Evolutionary conservation across 208 protist species (phyloP).

Genomic region (Naegleria gruberi): DNA sequence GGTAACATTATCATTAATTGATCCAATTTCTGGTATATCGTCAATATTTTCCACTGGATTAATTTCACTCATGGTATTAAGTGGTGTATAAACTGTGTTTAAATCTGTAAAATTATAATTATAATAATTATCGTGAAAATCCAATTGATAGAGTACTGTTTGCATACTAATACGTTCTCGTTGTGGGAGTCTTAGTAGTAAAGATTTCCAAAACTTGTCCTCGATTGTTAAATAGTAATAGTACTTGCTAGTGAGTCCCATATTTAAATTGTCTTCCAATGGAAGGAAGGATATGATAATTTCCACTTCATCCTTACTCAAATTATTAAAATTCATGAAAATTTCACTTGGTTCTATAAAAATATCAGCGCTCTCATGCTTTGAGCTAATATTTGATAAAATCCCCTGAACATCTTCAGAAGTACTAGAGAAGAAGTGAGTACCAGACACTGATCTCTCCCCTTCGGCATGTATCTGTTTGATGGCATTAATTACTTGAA

Average conservation of each 20-base stretch:
- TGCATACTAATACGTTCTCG: not conserved
- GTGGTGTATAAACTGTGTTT: not conserved
- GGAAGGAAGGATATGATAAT: not conserved
- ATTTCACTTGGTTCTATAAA: not conserved
- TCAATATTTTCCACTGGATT: not conserved
- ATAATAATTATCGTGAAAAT: not conserved
- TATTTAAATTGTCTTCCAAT: not conserved
- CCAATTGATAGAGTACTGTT: not conserved
- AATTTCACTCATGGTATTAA: not conserved
- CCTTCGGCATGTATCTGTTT: not conserved
- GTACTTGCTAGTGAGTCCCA: not conserved
- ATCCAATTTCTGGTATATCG: not conserved
- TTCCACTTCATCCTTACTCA: not conserved
- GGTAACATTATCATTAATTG: not conserved
- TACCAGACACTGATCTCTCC: not conserved
- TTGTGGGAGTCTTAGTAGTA: not conserved
- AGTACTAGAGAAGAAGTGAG: not conserved
- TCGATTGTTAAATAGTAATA: not conserved
- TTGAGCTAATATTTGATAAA: not conserved
- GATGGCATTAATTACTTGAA: not conserved
- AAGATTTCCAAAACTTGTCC: not conserved
- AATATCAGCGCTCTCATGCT: not conserved
- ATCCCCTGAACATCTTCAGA: not conserved
- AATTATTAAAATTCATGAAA: not conserved
- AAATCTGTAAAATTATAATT: not conserved